These are phyloP conservation scores for Microbotryum saponariae DNA, from an alignment of 1,284 basidiomycete species.

Conservation along the genomic window DNA sequence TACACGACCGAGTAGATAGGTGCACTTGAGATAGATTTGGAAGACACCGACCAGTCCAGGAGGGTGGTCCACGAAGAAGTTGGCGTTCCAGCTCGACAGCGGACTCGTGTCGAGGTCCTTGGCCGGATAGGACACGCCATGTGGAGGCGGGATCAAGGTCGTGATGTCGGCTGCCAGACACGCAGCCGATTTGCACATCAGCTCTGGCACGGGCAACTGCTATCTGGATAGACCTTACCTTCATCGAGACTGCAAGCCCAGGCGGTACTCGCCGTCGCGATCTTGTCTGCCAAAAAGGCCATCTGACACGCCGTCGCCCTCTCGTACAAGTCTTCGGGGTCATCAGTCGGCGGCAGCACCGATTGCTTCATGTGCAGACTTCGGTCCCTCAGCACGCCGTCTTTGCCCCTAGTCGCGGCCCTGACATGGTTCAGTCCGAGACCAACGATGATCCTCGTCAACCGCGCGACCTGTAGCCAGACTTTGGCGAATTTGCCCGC, in stretches of 20 bases:
- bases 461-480: slow-evolving; percentile 76
- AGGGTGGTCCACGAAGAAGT: slow-evolving; percentile 32
- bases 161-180: background rate
- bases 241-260: slow-evolving; percentile 32
- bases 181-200: background rate
- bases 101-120: slow-evolving; percentile 2
- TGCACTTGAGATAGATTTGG: slow-evolving; percentile 6
- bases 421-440: slow-evolving; percentile 46
- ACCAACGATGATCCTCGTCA: slow-evolving; percentile 72
- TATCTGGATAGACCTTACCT: background rate
- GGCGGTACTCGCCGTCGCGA: slow-evolving; percentile 28
- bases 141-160: background rate
- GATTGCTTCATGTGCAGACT: slow-evolving; percentile 8
- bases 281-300: slow-evolving; percentile 27
- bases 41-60: slow-evolving; percentile 5
- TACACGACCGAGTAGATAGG: background rate
- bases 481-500: slow-evolving; percentile 72
- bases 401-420: slow-evolving; percentile 4
- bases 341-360: slow-evolving; percentile 16
- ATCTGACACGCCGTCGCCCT: slow-evolving; percentile 24
- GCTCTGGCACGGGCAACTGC: no score
- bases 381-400: background rate
- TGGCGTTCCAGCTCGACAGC: slow-evolving; percentile 22
- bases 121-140: background rate
- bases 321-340: slow-evolving; percentile 18